Evolutionary conservation across 1,139 yeast species (phyloP).

Genomic region (Yamadazyma friedrichii): DNA sequence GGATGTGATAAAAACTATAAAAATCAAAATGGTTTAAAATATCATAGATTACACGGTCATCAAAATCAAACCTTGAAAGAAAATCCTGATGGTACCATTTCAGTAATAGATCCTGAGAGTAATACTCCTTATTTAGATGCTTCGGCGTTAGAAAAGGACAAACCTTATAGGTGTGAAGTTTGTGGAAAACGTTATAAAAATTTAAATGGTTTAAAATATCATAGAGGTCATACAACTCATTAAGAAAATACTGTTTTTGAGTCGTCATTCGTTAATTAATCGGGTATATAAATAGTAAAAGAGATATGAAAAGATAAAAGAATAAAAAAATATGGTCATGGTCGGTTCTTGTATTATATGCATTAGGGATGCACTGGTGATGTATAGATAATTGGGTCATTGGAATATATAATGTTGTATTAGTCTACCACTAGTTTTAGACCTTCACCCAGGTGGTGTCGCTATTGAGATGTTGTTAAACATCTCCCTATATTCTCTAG

Average conservation of each 20-base stretch:
- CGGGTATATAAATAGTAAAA: not conserved
- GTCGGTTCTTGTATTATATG: conserved; percentile 9
- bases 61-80: conserved; percentile 90
- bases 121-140: conserved; percentile 92
- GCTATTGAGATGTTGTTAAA: too few relatives aligned
- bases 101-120: conserved; percentile 90
- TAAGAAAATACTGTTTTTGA: conserved; percentile 24
- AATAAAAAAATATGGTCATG: conserved; percentile 1
- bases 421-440: not conserved
- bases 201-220: conserved; percentile 93
- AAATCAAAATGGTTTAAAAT: conserved; percentile 95
- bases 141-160: conserved; percentile 91
- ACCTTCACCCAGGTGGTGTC: not conserved
- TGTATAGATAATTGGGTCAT: conserved; percentile 10
- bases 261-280: not conserved
- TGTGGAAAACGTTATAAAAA: conserved; percentile 97
- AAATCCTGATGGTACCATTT: conserved; percentile 90
- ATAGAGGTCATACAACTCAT: conserved; percentile 96
- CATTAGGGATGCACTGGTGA: conserved; percentile 8
- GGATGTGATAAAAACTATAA: conserved; percentile 98
- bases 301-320: not conserved
- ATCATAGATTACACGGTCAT: conserved; percentile 95
- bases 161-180: conserved; percentile 97
- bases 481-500: not conserved
- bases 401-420: conserved; percentile 4